phyloP scores from a whole-genome alignment of 495 filamentous ascomycete genomes.

The Daldinia grandis region DNA sequence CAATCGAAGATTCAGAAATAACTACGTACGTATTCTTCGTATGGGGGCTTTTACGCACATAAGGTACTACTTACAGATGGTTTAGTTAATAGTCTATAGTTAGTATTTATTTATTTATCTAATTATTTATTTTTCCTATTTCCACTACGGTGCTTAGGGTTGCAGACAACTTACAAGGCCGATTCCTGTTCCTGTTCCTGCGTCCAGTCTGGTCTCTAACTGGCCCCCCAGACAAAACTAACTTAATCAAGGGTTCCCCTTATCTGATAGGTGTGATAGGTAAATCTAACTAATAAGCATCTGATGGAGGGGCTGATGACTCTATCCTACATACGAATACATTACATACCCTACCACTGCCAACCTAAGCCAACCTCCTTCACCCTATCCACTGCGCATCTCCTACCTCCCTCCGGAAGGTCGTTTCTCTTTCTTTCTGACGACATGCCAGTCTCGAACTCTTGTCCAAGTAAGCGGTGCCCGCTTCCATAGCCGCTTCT shows the following conservation, averaged over 20 bases:
- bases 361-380: constrained; percentile 5
- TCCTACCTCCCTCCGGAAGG: constrained; percentile 31
- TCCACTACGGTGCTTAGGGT: background rate
- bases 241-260: constrained; percentile 19
- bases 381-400: constrained; percentile 3
- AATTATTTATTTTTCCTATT: background rate
- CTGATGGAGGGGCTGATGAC: constrained; percentile 20
- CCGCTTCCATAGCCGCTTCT: constrained; percentile 14
- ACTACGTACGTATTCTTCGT: background rate
- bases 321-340: constrained; percentile 7
- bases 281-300: background rate
- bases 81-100: background rate
- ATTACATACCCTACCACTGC: background rate
- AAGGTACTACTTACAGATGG: background rate
- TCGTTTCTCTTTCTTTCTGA: constrained; percentile 15
- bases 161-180: background rate
- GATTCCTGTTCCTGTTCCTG: constrained; percentile 21
- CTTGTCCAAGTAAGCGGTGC: constrained; percentile 35
- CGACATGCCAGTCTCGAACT: constrained; percentile 20
- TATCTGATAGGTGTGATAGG: constrained; percentile 11
- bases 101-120: background rate
- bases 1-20: background rate
- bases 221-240: constrained; percentile 9
- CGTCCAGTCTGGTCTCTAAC: constrained; percentile 13
- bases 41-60: background rate